These are phyloP conservation scores for Diatrype stigma DNA, from an alignment of 2,329 filamentous ascomycete genomes.

Conservation along the genomic window DNA sequence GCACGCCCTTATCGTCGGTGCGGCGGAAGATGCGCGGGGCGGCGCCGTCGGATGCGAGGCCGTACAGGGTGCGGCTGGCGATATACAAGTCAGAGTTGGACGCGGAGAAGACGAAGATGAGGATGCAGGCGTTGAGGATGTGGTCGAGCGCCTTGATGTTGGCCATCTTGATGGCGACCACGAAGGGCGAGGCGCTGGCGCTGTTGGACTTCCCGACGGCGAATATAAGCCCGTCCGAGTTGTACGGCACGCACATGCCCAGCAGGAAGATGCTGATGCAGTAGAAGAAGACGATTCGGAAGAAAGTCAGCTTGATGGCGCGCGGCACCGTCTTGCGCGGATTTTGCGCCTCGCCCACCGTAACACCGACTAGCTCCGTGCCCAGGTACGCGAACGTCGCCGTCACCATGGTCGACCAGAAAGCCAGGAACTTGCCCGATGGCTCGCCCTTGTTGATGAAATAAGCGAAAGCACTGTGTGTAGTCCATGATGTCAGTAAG, in stretches of 20 bases:
- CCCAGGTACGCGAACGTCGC: conserved; percentile 77
- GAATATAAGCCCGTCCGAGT: conserved; percentile 56
- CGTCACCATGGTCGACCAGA: conserved; percentile 70
- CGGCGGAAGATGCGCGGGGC: conserved; percentile 68
- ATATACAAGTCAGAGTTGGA: conserved; percentile 77
- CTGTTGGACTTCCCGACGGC: conserved; percentile 47
- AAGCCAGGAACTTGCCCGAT: conserved; percentile 53
- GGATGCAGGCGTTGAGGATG: conserved; percentile 70
- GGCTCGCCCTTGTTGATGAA: conserved; percentile 38
- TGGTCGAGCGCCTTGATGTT: conserved; percentile 59
- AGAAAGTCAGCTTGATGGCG: conserved; percentile 77
- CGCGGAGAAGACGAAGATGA: conserved; percentile 72
- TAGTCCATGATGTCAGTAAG: no score
- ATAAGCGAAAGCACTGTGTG: conserved; percentile 47
- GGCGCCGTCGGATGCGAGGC: conserved; percentile 66
- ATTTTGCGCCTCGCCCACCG: conserved; percentile 75
- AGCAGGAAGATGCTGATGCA: conserved; percentile 68
- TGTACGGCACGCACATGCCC: conserved; percentile 72
- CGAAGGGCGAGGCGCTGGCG: conserved; percentile 68
- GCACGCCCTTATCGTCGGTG: conserved; percentile 69
- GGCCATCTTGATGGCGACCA: conserved; percentile 65
- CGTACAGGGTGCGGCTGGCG: conserved; percentile 68
- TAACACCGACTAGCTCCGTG: conserved; percentile 73
- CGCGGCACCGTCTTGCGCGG: conserved; percentile 71
- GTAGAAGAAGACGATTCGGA: conserved; percentile 79